These are phyloP conservation scores for Fusarium sublunatum DNA, from an alignment of 2,329 filamentous ascomycete genomes.

Conservation along the genomic window DNA sequence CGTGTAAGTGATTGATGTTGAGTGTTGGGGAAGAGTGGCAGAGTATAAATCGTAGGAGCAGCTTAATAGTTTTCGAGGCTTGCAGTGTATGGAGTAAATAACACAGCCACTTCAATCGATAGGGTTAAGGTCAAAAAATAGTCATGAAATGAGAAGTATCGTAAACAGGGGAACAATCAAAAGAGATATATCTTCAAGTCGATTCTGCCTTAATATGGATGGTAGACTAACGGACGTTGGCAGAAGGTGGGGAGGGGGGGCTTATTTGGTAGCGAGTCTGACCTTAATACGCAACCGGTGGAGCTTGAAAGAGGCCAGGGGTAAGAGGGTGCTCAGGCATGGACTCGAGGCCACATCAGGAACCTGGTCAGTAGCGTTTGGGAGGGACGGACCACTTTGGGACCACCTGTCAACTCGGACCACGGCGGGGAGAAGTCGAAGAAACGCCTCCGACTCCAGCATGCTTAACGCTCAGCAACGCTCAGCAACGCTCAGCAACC, in stretches of 20 bases:
- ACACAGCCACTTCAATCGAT: slow-evolving; percentile 24
- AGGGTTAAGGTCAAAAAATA: slow-evolving; percentile 5
- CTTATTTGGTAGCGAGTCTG: slow-evolving; percentile 45
- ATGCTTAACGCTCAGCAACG: slow-evolving; percentile 20
- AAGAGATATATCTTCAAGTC: slow-evolving; percentile 41
- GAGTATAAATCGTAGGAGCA: slow-evolving; percentile 10
- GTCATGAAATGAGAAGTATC: background rate
- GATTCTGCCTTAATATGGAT: slow-evolving; percentile 44
- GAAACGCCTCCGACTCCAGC: slow-evolving; percentile 40
- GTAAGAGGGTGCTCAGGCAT: slow-evolving; percentile 30
- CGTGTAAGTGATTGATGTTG: slow-evolving; percentile 28
- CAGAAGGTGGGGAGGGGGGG: slow-evolving; percentile 42
- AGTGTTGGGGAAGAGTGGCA: slow-evolving; percentile 9
- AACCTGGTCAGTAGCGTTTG: slow-evolving; percentile 24
- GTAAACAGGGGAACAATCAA: slow-evolving; percentile 28
- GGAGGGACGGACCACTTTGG: slow-evolving; percentile 41
- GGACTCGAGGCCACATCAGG: background rate
- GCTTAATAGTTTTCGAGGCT: slow-evolving; percentile 13
- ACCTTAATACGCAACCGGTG: slow-evolving; percentile 46
- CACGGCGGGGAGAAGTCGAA: slow-evolving; percentile 43
- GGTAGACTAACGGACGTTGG: slow-evolving; percentile 39
- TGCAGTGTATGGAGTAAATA: slow-evolving; percentile 18
- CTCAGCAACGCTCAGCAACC: slow-evolving; percentile 32
- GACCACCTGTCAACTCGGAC: slow-evolving; percentile 47
- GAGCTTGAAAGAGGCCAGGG: slow-evolving; percentile 40